Evolutionary conservation across 345 rosid species (phyloP).

Genomic region (Arabis hirsuta): DNA sequence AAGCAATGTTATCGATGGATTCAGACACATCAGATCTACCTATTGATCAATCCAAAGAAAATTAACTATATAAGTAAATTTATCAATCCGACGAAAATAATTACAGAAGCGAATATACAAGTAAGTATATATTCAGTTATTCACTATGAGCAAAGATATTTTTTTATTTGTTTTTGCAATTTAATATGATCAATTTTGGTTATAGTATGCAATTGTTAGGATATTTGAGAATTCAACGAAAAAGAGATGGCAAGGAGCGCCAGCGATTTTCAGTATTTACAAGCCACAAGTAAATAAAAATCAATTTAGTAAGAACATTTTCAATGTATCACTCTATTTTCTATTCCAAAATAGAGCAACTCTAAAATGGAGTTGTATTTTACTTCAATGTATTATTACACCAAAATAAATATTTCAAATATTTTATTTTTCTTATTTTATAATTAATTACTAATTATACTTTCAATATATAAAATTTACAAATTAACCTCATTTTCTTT

Average conservation of each 20-base stretch:
- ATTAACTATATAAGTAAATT: not conserved
- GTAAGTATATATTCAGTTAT: slow-evolving; percentile 4
- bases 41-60: not conserved
- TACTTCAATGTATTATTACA: no score
- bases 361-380: no score
- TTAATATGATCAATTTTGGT: not conserved
- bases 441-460: no score
- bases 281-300: not conserved
- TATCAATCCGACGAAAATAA: not conserved
- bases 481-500: no score
- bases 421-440: no score
- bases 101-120: slow-evolving; percentile 23
- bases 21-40: not conserved
- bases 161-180: no score
- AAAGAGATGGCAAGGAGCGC: slow-evolving; percentile 5
- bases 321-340: no score
- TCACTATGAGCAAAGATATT: not conserved
- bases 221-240: slow-evolving; percentile 4
- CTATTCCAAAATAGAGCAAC: no score
- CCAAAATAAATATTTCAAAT: no score
- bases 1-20: slow-evolving; percentile 11
- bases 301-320: slow-evolving; percentile 8
- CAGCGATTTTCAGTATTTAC: slow-evolving; percentile 17
- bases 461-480: no score
- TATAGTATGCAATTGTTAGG: slow-evolving; percentile 24